Evolutionary conservation across 805 yeast genomes (phyloP).

Genomic region (Yamadazyma scolyti): DNA sequence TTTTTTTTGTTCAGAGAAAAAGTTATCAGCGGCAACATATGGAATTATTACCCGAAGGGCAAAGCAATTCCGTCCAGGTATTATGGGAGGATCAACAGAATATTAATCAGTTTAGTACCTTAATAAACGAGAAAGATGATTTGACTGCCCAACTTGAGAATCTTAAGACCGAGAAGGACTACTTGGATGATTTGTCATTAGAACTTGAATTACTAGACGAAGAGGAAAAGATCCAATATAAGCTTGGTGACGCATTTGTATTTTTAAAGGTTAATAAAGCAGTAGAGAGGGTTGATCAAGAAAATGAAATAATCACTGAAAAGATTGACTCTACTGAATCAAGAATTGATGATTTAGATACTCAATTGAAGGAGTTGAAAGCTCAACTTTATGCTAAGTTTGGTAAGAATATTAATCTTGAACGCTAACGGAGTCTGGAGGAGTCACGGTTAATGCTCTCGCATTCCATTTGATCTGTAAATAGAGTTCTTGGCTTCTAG

Average conservation of each 20-base stretch:
- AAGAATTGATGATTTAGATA: slow-evolving; percentile 50
- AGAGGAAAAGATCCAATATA: slow-evolving; percentile 69
- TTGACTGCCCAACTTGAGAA: slow-evolving; percentile 46
- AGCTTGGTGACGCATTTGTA: slow-evolving; percentile 80
- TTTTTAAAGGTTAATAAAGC: slow-evolving; percentile 64
- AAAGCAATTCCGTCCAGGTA: slow-evolving; percentile 55
- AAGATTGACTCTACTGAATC: slow-evolving; percentile 45
- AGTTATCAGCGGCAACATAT: no score
- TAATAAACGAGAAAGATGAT: slow-evolving; percentile 67
- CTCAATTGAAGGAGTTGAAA: slow-evolving; percentile 59
- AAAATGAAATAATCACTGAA: slow-evolving; percentile 49
- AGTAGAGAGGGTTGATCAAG: slow-evolving; percentile 62
- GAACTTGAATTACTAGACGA: slow-evolving; percentile 84
- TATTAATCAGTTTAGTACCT: slow-evolving; percentile 83
- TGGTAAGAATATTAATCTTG: slow-evolving; percentile 85
- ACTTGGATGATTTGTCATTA: slow-evolving; percentile 76
- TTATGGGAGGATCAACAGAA: slow-evolving; percentile 82
- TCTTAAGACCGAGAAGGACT: slow-evolving; percentile 71
- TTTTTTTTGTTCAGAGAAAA: no score
- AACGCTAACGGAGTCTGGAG: slow-evolving; percentile 44
- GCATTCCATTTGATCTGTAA: no score
- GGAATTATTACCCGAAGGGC: slow-evolving; percentile 55
- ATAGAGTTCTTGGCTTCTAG: no score
- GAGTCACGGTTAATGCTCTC: no score
- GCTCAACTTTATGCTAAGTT: slow-evolving; percentile 79